Percentiles rank a stretch among this genome's conserved stretches.
Evolutionary conservation across 202 grass and related monocot genomes (phyloP).

Genomic region (Saccharum hybrid): DNA sequence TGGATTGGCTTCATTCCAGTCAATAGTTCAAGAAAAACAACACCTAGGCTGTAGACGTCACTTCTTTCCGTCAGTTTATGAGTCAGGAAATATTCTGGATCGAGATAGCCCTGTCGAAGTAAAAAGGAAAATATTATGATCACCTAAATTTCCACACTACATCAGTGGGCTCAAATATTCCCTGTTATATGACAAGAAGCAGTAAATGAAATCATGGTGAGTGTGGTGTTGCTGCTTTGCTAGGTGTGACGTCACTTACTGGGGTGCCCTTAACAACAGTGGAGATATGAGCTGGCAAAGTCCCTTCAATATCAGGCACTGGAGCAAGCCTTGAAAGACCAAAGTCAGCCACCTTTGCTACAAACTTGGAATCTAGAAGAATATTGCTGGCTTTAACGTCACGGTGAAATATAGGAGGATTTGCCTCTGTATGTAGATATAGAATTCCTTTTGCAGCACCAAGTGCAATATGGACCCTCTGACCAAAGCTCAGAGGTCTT

Average conservation of each 20-base stretch:
- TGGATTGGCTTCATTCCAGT: conserved; percentile 91
- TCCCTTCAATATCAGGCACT: conserved; percentile 68
- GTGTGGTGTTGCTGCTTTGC: not conserved
- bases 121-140: not conserved
- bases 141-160: conserved; percentile 11
- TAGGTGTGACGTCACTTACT: conserved; percentile 55
- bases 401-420: conserved; percentile 97
- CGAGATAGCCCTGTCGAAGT: conserved; percentile 84
- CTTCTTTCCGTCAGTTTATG: conserved; percentile 96
- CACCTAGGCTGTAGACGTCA: conserved; percentile 89
- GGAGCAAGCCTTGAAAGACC: conserved; percentile 95
- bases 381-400: conserved; percentile 99
- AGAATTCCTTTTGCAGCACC: conserved; percentile 87
- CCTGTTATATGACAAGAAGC: conserved; percentile 23
- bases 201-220: conserved; percentile 8
- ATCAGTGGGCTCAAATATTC: conserved; percentile 4
- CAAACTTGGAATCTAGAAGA: conserved; percentile 82
- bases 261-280: conserved; percentile 96
- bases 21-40: conserved; percentile 87
- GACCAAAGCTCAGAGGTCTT: conserved; percentile 64
- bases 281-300: conserved; percentile 64
- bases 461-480: conserved; percentile 71
- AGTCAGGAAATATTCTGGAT: conserved; percentile 97
- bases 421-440: conserved; percentile 88
- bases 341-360: conserved; percentile 94